Conservation (phyloP, 1,284 basidiomycete genomes). For the Leccinum huronense region DNA sequence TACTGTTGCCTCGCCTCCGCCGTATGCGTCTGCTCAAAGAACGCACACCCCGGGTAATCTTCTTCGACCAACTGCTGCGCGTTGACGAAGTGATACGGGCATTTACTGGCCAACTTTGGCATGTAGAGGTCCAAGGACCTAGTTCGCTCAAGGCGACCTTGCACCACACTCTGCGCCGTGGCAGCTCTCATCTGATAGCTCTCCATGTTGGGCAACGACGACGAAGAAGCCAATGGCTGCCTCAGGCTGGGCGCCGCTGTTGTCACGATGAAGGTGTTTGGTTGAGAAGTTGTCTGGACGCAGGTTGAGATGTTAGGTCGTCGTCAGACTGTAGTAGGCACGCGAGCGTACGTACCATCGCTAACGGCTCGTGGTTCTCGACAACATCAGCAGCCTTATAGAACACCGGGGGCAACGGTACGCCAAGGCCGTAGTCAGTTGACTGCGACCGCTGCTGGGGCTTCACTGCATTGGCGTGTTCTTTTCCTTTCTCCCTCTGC, state of each 20-base stretch:
- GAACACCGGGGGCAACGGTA: not conserved
- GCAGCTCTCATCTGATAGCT: not conserved
- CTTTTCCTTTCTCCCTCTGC: not conserved
- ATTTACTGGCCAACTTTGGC: slow-evolving; percentile 2
- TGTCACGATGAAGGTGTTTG: not conserved
- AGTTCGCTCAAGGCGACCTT: not conserved
- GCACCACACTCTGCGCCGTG: not conserved
- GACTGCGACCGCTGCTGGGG: not conserved
- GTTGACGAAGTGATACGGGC: slow-evolving; percentile 10
- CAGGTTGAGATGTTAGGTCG: too few relatives aligned
- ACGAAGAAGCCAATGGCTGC: not conserved
- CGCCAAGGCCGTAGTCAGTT: not conserved
- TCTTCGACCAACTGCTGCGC: slow-evolving; percentile 2
- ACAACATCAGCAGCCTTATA: not conserved
- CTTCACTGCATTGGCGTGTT: not conserved
- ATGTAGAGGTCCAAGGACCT: slow-evolving; percentile 6
- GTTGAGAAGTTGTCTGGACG: not conserved
- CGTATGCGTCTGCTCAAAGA: not conserved
- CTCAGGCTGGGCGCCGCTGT: too few relatives aligned
- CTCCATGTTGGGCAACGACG: not conserved
- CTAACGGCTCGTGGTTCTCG: not conserved
- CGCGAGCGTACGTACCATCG: too few relatives aligned
- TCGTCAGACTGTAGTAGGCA: too few relatives aligned
- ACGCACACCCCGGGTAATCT: not conserved
- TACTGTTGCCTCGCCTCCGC: not conserved